A percentile compares a stretch with the other conserved stretches of the same genome.
phyloP scores from a whole-genome alignment of 805 yeast species.

The Priceomyces fermenticarens region DNA sequence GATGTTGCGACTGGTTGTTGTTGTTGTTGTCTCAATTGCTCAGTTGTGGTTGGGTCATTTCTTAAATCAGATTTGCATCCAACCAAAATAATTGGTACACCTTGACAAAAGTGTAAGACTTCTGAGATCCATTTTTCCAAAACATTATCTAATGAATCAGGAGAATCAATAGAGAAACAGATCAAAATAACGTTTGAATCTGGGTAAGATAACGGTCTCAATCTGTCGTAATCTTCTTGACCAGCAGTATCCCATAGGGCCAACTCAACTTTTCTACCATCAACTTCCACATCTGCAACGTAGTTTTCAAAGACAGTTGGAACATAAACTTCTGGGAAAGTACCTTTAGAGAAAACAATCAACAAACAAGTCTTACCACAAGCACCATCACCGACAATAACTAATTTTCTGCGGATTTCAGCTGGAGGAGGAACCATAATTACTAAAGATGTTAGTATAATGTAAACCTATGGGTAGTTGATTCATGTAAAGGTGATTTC shows the following conservation, averaged over 20 bases:
- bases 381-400: constrained; percentile 96
- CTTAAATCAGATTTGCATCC: constrained; percentile 91
- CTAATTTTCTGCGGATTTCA: constrained; percentile 73
- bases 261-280: constrained; percentile 68
- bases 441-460: constrained; percentile 3
- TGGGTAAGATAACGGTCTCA: constrained; percentile 88
- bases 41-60: constrained; percentile 74
- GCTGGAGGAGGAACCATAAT: constrained; percentile 47
- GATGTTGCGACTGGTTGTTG: constrained; percentile 77
- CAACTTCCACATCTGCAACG: constrained; percentile 85
- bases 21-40: constrained; percentile 67
- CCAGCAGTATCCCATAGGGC: constrained; percentile 99
- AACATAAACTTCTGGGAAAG: constrained; percentile 92
- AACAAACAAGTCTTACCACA: constrained; percentile 94
- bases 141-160: constrained; percentile 89
- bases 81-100: constrained; percentile 87
- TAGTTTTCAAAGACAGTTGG: constrained; percentile 97
- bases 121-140: constrained; percentile 96
- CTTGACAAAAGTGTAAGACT: constrained; percentile 90
- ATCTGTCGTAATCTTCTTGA: constrained; percentile 94
- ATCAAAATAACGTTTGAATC: constrained; percentile 89
- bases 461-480: too few relatives aligned
- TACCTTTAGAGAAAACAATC: constrained; percentile 79
- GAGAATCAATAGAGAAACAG: constrained; percentile 87
- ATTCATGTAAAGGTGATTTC: too few relatives aligned